A percentile compares a stretch with the other conserved stretches of the same genome.
These are phyloP conservation scores for Daedaleopsis sinensis DNA, from an alignment of 768 basidiomycete genomes.

Conservation along the genomic window DNA sequence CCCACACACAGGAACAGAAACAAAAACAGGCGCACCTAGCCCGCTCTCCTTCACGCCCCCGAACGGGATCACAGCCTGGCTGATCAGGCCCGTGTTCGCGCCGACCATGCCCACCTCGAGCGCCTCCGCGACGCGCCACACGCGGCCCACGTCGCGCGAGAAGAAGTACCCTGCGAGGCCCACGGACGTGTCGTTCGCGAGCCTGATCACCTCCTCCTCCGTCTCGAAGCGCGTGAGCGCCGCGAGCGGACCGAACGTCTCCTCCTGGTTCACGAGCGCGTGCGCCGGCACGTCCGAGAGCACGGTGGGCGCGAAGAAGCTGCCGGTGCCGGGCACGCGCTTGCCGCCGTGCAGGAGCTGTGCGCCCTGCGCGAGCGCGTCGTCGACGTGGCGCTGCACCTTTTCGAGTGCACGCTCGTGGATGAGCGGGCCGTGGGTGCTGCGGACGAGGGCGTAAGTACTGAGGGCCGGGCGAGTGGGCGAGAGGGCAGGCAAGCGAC, in stretches of 20 bases:
- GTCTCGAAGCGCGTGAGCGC: constrained; percentile 89
- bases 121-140: constrained; percentile 93
- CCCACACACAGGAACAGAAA: neutral
- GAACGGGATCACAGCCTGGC: constrained; percentile 81
- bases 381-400: constrained; percentile 82
- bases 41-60: constrained; percentile 94
- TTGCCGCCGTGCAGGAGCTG: constrained; percentile 91
- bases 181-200: constrained; percentile 82
- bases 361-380: constrained; percentile 85
- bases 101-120: constrained; percentile 95
- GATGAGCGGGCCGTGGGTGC: constrained; percentile 95
- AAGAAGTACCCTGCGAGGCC: constrained; percentile 97
- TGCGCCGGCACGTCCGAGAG: constrained; percentile 77
- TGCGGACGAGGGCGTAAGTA: constrained; percentile 30
- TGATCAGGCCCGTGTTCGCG: constrained; percentile 78
- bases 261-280: constrained; percentile 74
- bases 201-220: constrained; percentile 86
- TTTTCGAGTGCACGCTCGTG: constrained; percentile 86
- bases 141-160: constrained; percentile 80
- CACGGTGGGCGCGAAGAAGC: constrained; percentile 88
- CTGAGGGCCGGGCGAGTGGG: too few species aligned
- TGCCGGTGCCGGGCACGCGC: constrained; percentile 52
- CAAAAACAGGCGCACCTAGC: constrained; percentile 46
- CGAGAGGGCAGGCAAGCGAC: too few species aligned
- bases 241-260: constrained; percentile 95